Evolutionary conservation across 179 eudicot species (phyloP).

Genomic region (Gypsophila paniculata): DNA sequence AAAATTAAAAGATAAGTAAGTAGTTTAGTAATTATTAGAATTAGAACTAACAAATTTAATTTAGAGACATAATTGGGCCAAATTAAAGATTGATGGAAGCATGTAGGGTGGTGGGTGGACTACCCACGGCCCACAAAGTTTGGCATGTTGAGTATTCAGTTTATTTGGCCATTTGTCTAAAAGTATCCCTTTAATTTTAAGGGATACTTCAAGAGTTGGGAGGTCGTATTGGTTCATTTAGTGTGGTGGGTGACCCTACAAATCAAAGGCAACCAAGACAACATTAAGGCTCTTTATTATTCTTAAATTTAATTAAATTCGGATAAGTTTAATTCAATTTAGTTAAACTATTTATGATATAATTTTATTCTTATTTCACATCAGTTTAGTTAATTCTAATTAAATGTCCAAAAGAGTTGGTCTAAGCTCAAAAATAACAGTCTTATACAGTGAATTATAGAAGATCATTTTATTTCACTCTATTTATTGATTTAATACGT

Average conservation of each 20-base stretch:
- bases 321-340: too few relatives aligned
- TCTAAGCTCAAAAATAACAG: too few relatives aligned
- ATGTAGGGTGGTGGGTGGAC: neutral
- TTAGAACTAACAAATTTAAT: neutral
- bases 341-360: too few relatives aligned
- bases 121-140: neutral
- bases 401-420: too few relatives aligned
- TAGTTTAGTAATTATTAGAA: neutral
- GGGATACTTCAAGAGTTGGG: neutral
- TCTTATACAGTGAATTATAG: too few relatives aligned
- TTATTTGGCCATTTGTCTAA: slow-evolving; percentile 2
- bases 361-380: too few relatives aligned
- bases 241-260: neutral
- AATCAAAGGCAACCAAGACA: neutral
- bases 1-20: neutral
- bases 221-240: neutral
- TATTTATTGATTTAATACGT: too few relatives aligned
- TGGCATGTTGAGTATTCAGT: neutral
- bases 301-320: too few relatives aligned
- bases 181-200: slow-evolving; percentile 1
- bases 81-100: neutral
- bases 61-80: slow-evolving; percentile 6
- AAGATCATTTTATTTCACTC: too few relatives aligned
- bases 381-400: too few relatives aligned
- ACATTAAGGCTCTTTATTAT: too few relatives aligned